Evolutionary conservation across 495 filamentous ascomycete species (phyloP), one percentile per base, ranked within the genome.

Genomic region (Zalerion maritima): DNA sequence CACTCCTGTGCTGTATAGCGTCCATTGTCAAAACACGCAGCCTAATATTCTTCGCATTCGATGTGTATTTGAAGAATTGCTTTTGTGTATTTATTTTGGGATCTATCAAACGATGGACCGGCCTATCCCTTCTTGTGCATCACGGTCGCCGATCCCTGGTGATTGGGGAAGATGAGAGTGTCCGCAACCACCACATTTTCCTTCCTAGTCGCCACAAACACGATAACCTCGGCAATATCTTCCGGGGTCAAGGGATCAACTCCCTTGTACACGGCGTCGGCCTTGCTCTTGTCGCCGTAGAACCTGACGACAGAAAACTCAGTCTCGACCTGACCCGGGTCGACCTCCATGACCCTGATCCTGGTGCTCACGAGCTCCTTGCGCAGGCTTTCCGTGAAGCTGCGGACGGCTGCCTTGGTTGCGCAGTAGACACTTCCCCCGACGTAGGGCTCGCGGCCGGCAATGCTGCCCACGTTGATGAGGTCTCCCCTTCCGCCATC

Each of bases 181-280:
- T 97, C 89, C 4, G 89, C 89, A 40, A 97, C 53, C 5, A 97
- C 85, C 11, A 96, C 89, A 50, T 96, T 96, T 64, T 97, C 86
- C 36, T 78, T 67, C 38, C 89, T 70, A 3, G 79, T 75, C 15
- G 81, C 89, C 24, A 78, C 71, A 43, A 97, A 97, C 15, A 97
- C 89, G 16, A 94, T 64, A 15, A 94, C 69, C 52, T 96, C 89
- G 11, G 87, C 89, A 41, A 97, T 91, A 45, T 97, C 89, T 19
- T 91, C 84, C 0, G 84, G 82, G 2, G 84, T 93, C 36, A 97
- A 59, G n/a, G 89, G 89, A 27, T 94, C 86, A 36, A 68, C 78
- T 58, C 63, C 86, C 80, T 76, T 71, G 57, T 97, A 97, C 36
- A 94, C 84, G 14, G 82, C 80, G 62, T 93, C 80, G n/a, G 89